Percentiles rank a stretch among this genome's conserved stretches.
Conservation (phyloP, 495 filamentous ascomycete genomes). For the Aspergillus baeticus region DNA sequence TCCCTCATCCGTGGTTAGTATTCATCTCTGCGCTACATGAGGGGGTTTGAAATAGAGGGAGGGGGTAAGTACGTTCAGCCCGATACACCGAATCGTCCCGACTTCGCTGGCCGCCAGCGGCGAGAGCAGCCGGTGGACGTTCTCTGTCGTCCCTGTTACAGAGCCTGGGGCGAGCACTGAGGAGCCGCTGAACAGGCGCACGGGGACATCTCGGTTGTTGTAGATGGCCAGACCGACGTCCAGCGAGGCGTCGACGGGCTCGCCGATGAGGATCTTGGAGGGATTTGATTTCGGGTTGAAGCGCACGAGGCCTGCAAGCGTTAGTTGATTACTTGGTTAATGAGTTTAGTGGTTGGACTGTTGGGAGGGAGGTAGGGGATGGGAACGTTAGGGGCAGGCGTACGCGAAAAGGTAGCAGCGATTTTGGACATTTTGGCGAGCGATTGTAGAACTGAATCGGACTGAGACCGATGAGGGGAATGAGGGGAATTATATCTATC, state of each 20-base stretch:
- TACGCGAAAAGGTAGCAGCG: conserved; percentile 46
- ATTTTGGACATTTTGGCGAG: conserved; percentile 37
- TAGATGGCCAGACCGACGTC: conserved; percentile 56
- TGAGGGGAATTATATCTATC: background rate
- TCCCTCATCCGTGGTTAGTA: background rate
- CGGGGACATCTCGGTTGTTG: conserved; percentile 52
- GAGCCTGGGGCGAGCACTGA: conserved; percentile 54
- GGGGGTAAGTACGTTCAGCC: conserved; percentile 58
- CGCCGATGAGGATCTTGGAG: conserved; percentile 52
- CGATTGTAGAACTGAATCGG: background rate
- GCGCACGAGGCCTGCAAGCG: conserved; percentile 54
- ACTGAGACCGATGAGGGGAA: background rate
- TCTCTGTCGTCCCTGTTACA: conserved; percentile 46
- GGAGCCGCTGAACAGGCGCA: conserved; percentile 52
- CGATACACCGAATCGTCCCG: conserved; percentile 64
- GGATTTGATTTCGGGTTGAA: conserved; percentile 55
- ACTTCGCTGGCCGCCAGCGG: conserved; percentile 49
- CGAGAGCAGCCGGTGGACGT: conserved; percentile 53
- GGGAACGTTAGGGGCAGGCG: too few relatives aligned
- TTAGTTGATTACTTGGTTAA: too few relatives aligned
- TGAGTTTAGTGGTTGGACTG: too few relatives aligned
- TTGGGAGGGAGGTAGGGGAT: too few relatives aligned
- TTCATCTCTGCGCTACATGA: background rate
- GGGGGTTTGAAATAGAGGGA: background rate
- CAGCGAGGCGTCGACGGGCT: conserved; percentile 50